These are phyloP conservation scores for Alternaria sp. DNA, from an alignment of 2,329 filamentous ascomycete genomes.

Conservation along the genomic window DNA sequence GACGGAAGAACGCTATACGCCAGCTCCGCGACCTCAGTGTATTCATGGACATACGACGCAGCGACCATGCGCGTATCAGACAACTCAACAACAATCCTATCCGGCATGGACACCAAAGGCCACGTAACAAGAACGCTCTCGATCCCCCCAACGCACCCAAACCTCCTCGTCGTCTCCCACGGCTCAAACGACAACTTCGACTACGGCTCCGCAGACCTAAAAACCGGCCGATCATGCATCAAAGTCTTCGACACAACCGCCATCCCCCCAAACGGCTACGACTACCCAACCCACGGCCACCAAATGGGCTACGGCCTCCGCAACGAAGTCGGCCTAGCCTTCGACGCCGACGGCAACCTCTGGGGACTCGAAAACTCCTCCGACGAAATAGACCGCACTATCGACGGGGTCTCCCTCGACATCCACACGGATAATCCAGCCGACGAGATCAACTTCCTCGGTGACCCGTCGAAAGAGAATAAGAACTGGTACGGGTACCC, in stretches of 20 bases:
- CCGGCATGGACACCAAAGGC: slow-evolving; percentile 39
- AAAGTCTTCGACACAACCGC: slow-evolving; percentile 64
- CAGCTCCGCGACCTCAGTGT: slow-evolving; percentile 40
- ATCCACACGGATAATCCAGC: slow-evolving; percentile 72
- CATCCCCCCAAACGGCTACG: slow-evolving; percentile 32
- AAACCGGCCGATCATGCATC: slow-evolving; percentile 68
- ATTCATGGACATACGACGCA: slow-evolving; percentile 39
- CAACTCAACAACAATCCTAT: slow-evolving; percentile 29
- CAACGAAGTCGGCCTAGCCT: slow-evolving; percentile 71
- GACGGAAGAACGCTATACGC: slow-evolving; percentile 46
- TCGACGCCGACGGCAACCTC: slow-evolving; percentile 42
- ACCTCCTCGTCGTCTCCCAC: slow-evolving; percentile 68
- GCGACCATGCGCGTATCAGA: slow-evolving; percentile 44
- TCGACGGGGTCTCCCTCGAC: slow-evolving; percentile 59
- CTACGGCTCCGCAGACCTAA: slow-evolving; percentile 57
- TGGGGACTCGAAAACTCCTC: slow-evolving; percentile 71
- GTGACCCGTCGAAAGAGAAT: slow-evolving; percentile 56
- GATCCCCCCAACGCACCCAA: slow-evolving; percentile 46
- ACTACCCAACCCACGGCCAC: slow-evolving; percentile 61
- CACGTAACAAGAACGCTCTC: slow-evolving; percentile 40
- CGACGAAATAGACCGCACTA: slow-evolving; percentile 66
- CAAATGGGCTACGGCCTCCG: slow-evolving; percentile 70
- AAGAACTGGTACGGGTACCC: slow-evolving; percentile 73
- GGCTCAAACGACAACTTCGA: slow-evolving; percentile 72
- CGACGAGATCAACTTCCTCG: slow-evolving; percentile 77